Evolutionary conservation across 2,329 filamentous ascomycete genomes (phyloP), one percentile per base, ranked within the genome.

Genomic region (Nothophaeocryptopus gaeumannii): DNA sequence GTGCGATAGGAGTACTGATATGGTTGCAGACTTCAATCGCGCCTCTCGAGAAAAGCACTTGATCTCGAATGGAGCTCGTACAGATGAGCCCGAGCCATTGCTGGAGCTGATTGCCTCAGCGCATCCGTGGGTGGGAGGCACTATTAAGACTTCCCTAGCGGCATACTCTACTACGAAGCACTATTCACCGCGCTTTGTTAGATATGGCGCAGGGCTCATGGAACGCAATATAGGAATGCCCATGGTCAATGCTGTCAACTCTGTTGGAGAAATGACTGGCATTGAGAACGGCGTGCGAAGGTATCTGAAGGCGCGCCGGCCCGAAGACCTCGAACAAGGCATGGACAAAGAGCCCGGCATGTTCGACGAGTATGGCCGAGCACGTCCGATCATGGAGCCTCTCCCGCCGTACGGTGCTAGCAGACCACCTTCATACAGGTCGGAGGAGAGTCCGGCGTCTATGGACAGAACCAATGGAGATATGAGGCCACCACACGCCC

Each of bases 131-230:
- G 80, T 96, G 12, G 89, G 88, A 8, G 89, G 83, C 26, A 89
- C 90, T 0, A 67, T 68, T 37, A 89, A 88, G 58, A 84, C 85
- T 45, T 92, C 90, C 0, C 80, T 92, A 7, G 89, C 87, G 1
- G 89, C 88, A 1, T 97, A 97, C 67, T 85, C 86, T 26, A 85
- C 81, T 2, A 90, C 88, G 9, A 96, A 97, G 70, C 89, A 91
- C 59, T 95, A 92, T 63, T 95, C 89, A 1, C 90, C 92, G 0
- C 81, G 87, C 2, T 89, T 96, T 66, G 90, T 78, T n/a, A 72
- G 88, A 68, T 87, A 88, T n/a, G 83, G 90, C 53, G 92, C 89
- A 41, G 89, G 96, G 67, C 89, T 95, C 62, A 84, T 96, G 14
- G 92, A 97, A 69, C 85, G 88, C 39, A 92, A 89, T 59, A 82